Percentiles rank a stretch among this genome's conserved stretches.
These are phyloP conservation scores for Geotrichum carabidarum DNA, from an alignment of 1,139 yeast genomes.

Conservation along the genomic window DNA sequence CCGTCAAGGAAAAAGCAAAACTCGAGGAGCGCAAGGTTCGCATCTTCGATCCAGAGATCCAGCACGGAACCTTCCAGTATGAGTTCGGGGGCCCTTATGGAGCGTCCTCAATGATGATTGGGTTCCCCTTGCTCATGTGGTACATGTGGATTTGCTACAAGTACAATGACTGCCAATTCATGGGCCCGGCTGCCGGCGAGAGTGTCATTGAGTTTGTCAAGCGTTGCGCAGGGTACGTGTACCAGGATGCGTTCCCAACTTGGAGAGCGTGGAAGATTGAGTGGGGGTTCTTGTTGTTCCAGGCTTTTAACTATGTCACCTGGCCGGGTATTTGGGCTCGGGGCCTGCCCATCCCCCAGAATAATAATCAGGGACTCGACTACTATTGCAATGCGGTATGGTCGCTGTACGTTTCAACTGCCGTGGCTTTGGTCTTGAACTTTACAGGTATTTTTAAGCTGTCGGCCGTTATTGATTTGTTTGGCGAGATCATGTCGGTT, in stretches of 20 bases:
- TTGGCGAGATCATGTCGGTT: conserved; percentile 89
- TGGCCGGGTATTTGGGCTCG: conserved; percentile 93
- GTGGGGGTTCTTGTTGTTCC: conserved; percentile 63
- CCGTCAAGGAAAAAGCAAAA: background rate
- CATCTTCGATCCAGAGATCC: conserved; percentile 16
- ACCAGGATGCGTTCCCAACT: conserved; percentile 64
- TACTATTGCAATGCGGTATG: conserved; percentile 90
- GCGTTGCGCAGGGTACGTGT: conserved; percentile 43
- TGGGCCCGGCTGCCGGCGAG: conserved; percentile 62
- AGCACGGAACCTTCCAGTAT: conserved; percentile 36
- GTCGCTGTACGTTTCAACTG: conserved; percentile 69
- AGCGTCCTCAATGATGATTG: conserved; percentile 84
- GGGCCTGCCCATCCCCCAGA: conserved; percentile 85
- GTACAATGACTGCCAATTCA: conserved; percentile 68
- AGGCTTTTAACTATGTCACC: conserved; percentile 71
- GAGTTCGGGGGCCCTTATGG: conserved; percentile 97
- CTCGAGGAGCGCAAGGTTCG: conserved; percentile 8
- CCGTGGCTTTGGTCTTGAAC: conserved; percentile 57
- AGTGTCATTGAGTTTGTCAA: conserved; percentile 53
- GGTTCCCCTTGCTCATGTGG: conserved; percentile 91
- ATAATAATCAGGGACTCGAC: conserved; percentile 73
- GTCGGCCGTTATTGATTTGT: conserved; percentile 67
- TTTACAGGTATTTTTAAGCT: conserved; percentile 67
- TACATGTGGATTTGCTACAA: conserved; percentile 92
- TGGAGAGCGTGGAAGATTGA: conserved; percentile 63